These are phyloP conservation scores for Pythium sp. DNA, from an alignment of 352 stramenopile genomes.

Conservation along the genomic window DNA sequence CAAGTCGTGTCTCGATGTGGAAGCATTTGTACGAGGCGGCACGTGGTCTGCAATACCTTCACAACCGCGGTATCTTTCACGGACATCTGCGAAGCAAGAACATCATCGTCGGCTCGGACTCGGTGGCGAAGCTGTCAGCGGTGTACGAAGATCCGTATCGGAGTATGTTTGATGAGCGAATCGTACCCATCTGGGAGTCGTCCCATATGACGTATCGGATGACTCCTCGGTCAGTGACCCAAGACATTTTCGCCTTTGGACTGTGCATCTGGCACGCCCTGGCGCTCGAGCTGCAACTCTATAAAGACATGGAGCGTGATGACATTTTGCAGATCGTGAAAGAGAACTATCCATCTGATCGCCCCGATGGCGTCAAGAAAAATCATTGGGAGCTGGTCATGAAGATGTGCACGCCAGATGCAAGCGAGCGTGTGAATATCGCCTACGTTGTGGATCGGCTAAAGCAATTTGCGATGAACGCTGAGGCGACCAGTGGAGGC, in stretches of 20 bases:
- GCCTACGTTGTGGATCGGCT: not conserved
- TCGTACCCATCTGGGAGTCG: no score
- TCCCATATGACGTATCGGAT: not conserved
- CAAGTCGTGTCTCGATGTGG: not conserved
- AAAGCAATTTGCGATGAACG: not conserved
- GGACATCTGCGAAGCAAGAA: not conserved
- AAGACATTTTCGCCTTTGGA: not conserved
- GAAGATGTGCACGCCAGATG: not conserved
- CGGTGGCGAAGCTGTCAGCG: not conserved
- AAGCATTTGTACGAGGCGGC: not conserved
- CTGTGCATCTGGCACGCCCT: not conserved
- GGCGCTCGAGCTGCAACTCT: not conserved
- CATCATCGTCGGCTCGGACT: not conserved
- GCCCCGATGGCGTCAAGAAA: no score
- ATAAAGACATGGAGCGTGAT: no score
- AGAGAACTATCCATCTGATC: no score
- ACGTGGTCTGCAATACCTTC: not conserved
- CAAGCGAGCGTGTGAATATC: not conserved
- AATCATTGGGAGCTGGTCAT: not conserved
- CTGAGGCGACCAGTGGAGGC: no score
- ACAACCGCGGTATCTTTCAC: not conserved
- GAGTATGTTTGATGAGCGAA: no score
- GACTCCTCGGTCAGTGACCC: no score
- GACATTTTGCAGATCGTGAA: not conserved
- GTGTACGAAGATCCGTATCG: not conserved